Base-by-base conservation (phyloP, 345 rosid species). In the Geranium brycei region DNA sequence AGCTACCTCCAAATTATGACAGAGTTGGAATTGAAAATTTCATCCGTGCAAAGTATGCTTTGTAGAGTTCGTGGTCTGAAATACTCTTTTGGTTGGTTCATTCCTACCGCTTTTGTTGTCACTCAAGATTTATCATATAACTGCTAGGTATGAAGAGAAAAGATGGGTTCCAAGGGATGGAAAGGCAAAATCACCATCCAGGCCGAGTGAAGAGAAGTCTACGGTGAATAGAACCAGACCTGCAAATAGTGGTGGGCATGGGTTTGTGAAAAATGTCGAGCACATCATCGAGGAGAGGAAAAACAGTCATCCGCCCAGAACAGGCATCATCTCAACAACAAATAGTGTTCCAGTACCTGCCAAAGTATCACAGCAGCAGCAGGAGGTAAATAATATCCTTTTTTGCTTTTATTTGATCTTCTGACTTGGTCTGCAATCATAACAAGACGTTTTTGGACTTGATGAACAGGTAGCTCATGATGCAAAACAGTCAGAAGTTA, bases 21-120 rank as follows among this genome's bases (percentile, higher is more conserved):
- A 83, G 99, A 85, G 85, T 78, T 67, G 81, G 89, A 67, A 82
- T 81, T 56, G 89, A 88, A 65, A 81, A 73, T 64, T 93, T 93
- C 69, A 88, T 93, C 61, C 86, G 82, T 68, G 80, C 95, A 76
- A 93, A 90, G 99, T 93, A 93, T 60, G 79, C 63, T 40, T 62
- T 41, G n/a, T 68, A 63, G 66, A 55, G 62, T 58, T 60, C 62
- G 18, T 31, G 14, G 63, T 71, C 51, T 61, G 66, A 70, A 72
- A 62, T 68, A 61, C 53, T 60, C 6, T 61, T 38, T 63, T 66
- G n/a, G 66, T 64, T 66, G 64, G 61, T 66, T 72, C 15, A 62
- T 12, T 56, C 41, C 67, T 65, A 6, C 64, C 61, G 51, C 17
- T 55, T 10, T 70, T 23, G 53, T 68, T 60, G 41, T 35, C 41